A percentile compares a stretch with the other conserved stretches of the same genome.
phyloP scores from a whole-genome alignment of 495 filamentous ascomycete genomes.

The Copromyces sp. region DNA sequence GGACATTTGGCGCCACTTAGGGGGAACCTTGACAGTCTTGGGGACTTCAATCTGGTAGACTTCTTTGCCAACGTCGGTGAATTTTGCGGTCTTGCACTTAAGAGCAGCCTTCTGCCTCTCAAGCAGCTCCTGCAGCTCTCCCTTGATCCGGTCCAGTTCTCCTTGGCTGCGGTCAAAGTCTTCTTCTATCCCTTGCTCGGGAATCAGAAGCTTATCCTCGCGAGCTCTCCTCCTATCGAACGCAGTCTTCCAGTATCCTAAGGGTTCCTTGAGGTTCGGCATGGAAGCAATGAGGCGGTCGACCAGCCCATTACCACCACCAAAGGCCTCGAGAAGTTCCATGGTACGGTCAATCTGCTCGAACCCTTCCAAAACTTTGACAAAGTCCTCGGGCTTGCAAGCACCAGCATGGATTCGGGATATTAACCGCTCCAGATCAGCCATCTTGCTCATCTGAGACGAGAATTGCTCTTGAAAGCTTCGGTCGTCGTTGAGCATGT shows the following conservation, averaged over 20 bases:
- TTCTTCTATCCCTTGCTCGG: slow-evolving; percentile 79
- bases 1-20: slow-evolving; percentile 92
- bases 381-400: slow-evolving; percentile 83
- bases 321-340: slow-evolving; percentile 59
- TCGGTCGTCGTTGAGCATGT: slow-evolving; percentile 75
- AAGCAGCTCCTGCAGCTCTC: slow-evolving; percentile 59
- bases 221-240: slow-evolving; percentile 79
- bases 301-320: slow-evolving; percentile 67
- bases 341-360: slow-evolving; percentile 94
- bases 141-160: slow-evolving; percentile 58
- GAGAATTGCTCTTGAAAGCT: slow-evolving; percentile 74
- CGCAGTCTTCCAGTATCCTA: slow-evolving; percentile 82
- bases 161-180: slow-evolving; percentile 88
- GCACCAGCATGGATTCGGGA: slow-evolving; percentile 87
- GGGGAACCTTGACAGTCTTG: slow-evolving; percentile 75
- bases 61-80: slow-evolving; percentile 88
- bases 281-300: slow-evolving; percentile 72
- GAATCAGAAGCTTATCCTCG: slow-evolving; percentile 62
- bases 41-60: slow-evolving; percentile 94
- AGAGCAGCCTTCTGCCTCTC: slow-evolving; percentile 60
- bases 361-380: slow-evolving; percentile 90
- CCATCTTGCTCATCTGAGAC: slow-evolving; percentile 76
- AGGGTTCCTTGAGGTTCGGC: slow-evolving; percentile 66
- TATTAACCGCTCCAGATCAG: slow-evolving; percentile 88
- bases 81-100: slow-evolving; percentile 58